Evolutionary conservation across 179 eudicot species (phyloP), one percentile per base, ranked within the genome.

Genomic region (Vitellaria paradoxa): DNA sequence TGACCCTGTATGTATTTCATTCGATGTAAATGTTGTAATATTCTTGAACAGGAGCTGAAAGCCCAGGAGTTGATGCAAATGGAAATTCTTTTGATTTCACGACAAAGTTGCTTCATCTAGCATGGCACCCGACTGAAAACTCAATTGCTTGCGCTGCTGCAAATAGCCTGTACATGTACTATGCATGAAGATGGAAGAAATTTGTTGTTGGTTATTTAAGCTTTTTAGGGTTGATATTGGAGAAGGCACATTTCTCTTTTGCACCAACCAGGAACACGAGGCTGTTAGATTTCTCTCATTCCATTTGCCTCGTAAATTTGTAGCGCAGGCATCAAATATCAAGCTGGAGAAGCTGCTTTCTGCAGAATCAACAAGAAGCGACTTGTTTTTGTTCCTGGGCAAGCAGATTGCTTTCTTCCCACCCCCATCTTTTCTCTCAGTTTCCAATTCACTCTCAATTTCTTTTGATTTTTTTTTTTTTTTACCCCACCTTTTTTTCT

Each of bases 141-240:
- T 84, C 89, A 20, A 87, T 91, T 63, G 95, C 95, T 45, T 91
- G 95, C 86, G 95, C 95, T 81, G 92, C 95, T 85, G 89, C 91
- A 53, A 91, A 87, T 87, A 91, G 95, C 86, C 74, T 85, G 82
- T 80, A 78, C 78, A 81, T 75, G 85, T 87, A 83, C 70, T 78
- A 85, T 78, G 88, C 88, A 47, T 87, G 84, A 84, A 77, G 71
- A 73, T 72, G 74, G 63, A 75, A 71, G 71, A 73, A 68, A 52
- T 42, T 49, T 70, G 60, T 74, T 20, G 81, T 77, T 68, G 57
- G 61, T 77, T 42, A 76, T 80, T 73, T 59, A 59, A 67, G 74
- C 50, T 79, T 73, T 74, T 76, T 56, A 3, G 81, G 81, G 79
- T 74, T 65, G 82, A 80, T 75, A 75, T 63, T 78, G 49, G 80